Evolutionary conservation across 768 basidiomycete species (phyloP).

Genomic region (Rhizopogon rudus): DNA sequence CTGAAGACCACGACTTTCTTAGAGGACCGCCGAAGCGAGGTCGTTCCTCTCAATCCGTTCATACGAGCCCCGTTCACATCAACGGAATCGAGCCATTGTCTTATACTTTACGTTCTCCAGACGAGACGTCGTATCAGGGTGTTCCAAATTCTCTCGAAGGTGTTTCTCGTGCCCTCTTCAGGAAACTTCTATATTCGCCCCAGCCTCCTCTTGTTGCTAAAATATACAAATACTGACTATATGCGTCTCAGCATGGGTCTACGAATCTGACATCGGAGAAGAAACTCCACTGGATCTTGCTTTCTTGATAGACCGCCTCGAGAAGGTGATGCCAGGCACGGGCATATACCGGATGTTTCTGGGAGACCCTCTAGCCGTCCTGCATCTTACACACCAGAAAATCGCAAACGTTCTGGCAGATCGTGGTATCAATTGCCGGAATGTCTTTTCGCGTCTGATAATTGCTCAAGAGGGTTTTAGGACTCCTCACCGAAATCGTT

Average conservation of each 20-base stretch:
- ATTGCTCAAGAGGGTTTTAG: constrained; percentile 22
- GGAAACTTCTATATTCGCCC: not conserved
- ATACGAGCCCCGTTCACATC: not conserved
- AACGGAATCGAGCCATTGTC: not conserved
- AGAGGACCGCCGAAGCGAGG: not conserved
- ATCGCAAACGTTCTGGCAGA: constrained; percentile 31
- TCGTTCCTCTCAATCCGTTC: not conserved
- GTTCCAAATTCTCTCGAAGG: not conserved
- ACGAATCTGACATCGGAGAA: constrained; percentile 35
- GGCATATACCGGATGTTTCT: constrained; percentile 3
- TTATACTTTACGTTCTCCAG: not conserved
- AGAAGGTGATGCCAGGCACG: constrained; percentile 24
- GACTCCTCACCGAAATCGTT: constrained; percentile 41
- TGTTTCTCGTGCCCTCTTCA: not conserved
- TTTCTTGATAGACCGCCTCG: constrained; percentile 33
- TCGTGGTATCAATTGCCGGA: constrained; percentile 25
- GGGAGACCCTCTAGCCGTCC: not conserved
- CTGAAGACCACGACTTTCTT: not conserved
- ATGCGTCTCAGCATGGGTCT: constrained; percentile 32
- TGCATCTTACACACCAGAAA: constrained; percentile 29
- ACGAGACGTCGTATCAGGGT: not conserved
- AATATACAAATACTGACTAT: constrained; percentile 4
- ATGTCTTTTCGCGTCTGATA: constrained; percentile 22
- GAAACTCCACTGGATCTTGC: constrained; percentile 36
- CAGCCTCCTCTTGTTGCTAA: not conserved